Evolutionary conservation across 495 filamentous ascomycete genomes (phyloP).

Genomic region (Hypoxylon subgilvum): DNA sequence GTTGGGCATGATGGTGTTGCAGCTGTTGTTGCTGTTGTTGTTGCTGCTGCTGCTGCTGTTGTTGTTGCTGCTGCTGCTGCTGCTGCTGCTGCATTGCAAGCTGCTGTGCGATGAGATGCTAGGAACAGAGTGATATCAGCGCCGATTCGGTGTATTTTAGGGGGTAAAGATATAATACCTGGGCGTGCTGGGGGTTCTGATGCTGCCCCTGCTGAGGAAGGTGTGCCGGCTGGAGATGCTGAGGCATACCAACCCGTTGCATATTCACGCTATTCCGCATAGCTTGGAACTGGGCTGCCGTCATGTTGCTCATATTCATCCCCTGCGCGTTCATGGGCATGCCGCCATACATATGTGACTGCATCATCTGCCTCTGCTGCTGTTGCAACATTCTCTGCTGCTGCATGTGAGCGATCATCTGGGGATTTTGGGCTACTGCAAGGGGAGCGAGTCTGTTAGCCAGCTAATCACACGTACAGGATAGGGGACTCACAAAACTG

Average conservation of each 20-base stretch:
- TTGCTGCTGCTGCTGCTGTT: slow-evolving; percentile 58
- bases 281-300: slow-evolving; percentile 60
- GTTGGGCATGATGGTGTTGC: slow-evolving; percentile 61
- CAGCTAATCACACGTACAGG: neutral
- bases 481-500: too few relatives aligned
- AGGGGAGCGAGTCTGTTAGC: slow-evolving; percentile 14
- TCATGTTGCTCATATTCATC: slow-evolving; percentile 51
- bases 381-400: slow-evolving; percentile 55
- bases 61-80: slow-evolving; percentile 50
- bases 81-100: slow-evolving; percentile 56
- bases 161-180: slow-evolving; percentile 13
- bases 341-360: slow-evolving; percentile 56
- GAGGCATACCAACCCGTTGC: slow-evolving; percentile 47
- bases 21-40: slow-evolving; percentile 53
- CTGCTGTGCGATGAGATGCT: slow-evolving; percentile 47
- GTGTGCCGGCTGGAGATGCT: slow-evolving; percentile 56
- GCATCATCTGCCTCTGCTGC: slow-evolving; percentile 48
- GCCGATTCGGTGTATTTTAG: neutral
- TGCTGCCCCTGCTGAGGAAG: slow-evolving; percentile 55
- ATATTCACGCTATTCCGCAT: slow-evolving; percentile 55
- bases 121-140: neutral
- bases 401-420: slow-evolving; percentile 55
- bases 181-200: slow-evolving; percentile 49
- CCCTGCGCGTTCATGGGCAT: slow-evolving; percentile 63
- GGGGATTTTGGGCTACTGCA: slow-evolving; percentile 60